Evolutionary conservation across 2,329 filamentous ascomycete species (phyloP), one percentile per base, ranked within the genome.

Genomic region (Thelonectria blattea): DNA sequence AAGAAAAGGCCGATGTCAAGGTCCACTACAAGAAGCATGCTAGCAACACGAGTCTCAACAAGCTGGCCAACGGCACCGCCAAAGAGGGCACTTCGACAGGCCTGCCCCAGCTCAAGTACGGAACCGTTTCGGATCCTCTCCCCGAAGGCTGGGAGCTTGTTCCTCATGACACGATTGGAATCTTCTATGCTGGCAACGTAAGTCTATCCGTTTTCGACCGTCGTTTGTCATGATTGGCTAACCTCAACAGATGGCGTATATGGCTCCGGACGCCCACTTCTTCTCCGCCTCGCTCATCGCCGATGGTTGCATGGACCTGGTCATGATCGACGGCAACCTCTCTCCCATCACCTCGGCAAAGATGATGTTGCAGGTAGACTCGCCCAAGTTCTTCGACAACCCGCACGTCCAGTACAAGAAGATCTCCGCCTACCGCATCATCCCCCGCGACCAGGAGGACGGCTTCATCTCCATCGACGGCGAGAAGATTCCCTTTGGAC

Each of bases 381-480:
- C 85, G 9, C 88, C 89, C 53, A 85, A 84, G 3, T 89, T 96
- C 66, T 96, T 97, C 68, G 91, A 96, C 72, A 87, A 91, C 72
- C 84, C 87, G 0, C 83, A 91, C 41, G 90, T 97, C 12, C 83
- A 84, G 30, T 94, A 97, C 75, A 86, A 88, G 69, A 99, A 99
- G 75, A 84, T 97, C 4, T 84, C 85, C n/a, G 95, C 90, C 0
- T 97, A 95, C 73, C 85, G 95, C 43, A 89, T 99, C 64, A 88
- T 89, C 3, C 95, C 95, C 0, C 87, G 86, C 54, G 79, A 89
- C 63, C 83, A 88, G 69, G 80, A 85, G 41, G 84, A 88, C 63
- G 94, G 94, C 2, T 95, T 91, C 74, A 96, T 99, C 73, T 96
- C 92, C 74, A 92, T 99, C 65, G 95, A 98, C 72, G 95, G 95